Base-by-base conservation (phyloP, 2,329 filamentous ascomycete genomes). In the Phialophora expanda region DNA sequence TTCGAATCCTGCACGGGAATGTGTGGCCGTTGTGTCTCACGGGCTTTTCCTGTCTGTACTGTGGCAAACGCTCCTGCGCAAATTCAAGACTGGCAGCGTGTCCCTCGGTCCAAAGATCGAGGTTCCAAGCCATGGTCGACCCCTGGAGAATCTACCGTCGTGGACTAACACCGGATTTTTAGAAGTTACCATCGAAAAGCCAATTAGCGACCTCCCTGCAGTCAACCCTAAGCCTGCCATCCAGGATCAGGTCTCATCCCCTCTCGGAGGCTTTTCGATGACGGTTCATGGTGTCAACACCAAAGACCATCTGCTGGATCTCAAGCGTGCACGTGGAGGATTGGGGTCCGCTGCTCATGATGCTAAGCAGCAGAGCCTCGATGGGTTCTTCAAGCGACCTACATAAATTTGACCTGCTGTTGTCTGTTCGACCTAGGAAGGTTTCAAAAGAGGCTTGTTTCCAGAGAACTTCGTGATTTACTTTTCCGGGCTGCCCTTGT, bases 311-410 rank as follows among this genome's bases (percentile, higher is more conserved):
- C 84, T 97, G 2, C 78, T 81, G 53, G 87, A 88, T 30, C 80
- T 97, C 65, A 93, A 89, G 76, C 90, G 92, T 77, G 94, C 92
- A 8, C 83, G 89, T 26, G 91, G 92, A 32, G 93, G 93, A 3
- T 90, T 97, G 64, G 92, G 92, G 62, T 95, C 90, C 72, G 84
- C 90, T 46, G 84, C 85, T 63, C 89, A 91, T 74, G 93, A 97
- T 75, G 83, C 86, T 11, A 87, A 84, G 55, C 93, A 97, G 76
- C 88, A 85, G 74, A 92, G 85, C 20, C 85, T 97, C 72, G 87
- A 91, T 54, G 85, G 85, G 0, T 97, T 95, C 80, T 93, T 97
- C 77, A 88, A 88, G 74, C 85, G 62, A n/a, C 60, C 65, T 20
- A 66, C 66, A 30, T n/a, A 12, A 32, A 48, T 20, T n/a, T 50